Conservation (phyloP, 805 yeast genomes). For the Sungouiella thailandica region DNA sequence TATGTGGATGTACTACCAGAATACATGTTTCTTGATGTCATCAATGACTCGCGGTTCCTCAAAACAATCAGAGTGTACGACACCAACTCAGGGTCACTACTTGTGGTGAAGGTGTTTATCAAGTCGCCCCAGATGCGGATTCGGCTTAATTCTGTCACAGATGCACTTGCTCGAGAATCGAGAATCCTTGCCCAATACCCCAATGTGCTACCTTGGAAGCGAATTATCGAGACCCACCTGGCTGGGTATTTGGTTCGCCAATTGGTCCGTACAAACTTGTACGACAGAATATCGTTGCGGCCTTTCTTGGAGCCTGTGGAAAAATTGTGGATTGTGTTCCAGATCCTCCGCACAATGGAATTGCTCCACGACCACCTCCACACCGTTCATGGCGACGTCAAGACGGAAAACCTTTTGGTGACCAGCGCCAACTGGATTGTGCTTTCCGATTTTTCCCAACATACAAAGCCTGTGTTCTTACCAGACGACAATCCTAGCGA, state of each 20-base stretch:
- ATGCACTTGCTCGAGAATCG: slow-evolving; percentile 30
- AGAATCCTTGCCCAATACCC: slow-evolving; percentile 38
- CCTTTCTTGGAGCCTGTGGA: slow-evolving; percentile 83
- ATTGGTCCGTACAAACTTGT: slow-evolving; percentile 69
- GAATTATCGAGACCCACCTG: slow-evolving; percentile 79
- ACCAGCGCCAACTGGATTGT: slow-evolving; percentile 87
- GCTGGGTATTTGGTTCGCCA: slow-evolving; percentile 91
- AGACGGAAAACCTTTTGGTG: slow-evolving; percentile 81
- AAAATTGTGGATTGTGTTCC: slow-evolving; percentile 80
- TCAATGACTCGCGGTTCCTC: slow-evolving; percentile 78
- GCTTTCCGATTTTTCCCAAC: slow-evolving; percentile 76
- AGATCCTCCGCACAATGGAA: slow-evolving; percentile 58
- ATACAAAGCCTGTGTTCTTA: slow-evolving; percentile 70
- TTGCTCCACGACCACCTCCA: slow-evolving; percentile 54
- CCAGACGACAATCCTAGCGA: slow-evolving; percentile 94
- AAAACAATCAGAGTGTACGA: slow-evolving; percentile 82
- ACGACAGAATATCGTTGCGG: slow-evolving; percentile 79
- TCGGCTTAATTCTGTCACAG: slow-evolving; percentile 21
- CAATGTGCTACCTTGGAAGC: slow-evolving; percentile 66
- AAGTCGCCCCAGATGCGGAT: slow-evolving; percentile 50
- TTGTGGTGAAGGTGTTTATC: slow-evolving; percentile 71
- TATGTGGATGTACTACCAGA: slow-evolving; percentile 76
- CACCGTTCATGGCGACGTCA: slow-evolving; percentile 85
- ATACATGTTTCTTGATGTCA: slow-evolving; percentile 67
- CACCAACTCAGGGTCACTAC: slow-evolving; percentile 56